Percentiles rank a stretch among this genome's conserved stretches.
phyloP scores from a whole-genome alignment of 2,329 filamentous ascomycete species.

The Penicillium sp. region DNA sequence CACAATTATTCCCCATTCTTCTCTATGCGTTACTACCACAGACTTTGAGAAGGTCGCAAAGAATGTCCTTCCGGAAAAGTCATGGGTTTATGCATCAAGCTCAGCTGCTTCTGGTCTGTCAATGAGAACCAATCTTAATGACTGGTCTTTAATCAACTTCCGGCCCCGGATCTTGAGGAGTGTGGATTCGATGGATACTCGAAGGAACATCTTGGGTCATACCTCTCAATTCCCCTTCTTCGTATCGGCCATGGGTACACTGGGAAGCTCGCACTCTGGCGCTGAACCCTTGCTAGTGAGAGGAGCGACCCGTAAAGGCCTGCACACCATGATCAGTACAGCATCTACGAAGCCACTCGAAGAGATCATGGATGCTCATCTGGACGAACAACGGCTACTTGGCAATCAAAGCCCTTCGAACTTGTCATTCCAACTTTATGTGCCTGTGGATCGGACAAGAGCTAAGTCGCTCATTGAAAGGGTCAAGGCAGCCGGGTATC shows the following conservation, averaged over 20 bases:
- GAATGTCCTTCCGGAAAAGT: conserved; percentile 14
- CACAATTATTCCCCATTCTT: conserved; percentile 4
- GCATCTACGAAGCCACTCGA: conserved; percentile 18
- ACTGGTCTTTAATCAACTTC: conserved; percentile 21
- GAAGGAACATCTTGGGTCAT: conserved; percentile 9
- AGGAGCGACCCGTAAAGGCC: conserved; percentile 14
- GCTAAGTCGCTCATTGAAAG: conserved; percentile 14
- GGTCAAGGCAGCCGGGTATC: conserved; percentile 17
- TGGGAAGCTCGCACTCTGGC: conserved; percentile 15
- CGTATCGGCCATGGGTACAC: conserved; percentile 17
- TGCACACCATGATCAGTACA: conserved; percentile 18
- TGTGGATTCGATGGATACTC: conserved; percentile 15
- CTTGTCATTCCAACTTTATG: conserved; percentile 16
- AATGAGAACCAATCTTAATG: conserved; percentile 14
- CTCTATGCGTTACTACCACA: conserved; percentile 10
- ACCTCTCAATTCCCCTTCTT: conserved; percentile 15
- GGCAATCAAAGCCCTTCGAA: conserved; percentile 14
- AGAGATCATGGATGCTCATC: conserved; percentile 18
- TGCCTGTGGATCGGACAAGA: conserved; percentile 13
- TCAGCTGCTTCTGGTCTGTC: conserved; percentile 17
- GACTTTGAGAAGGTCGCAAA: conserved; percentile 18
- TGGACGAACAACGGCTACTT: conserved; percentile 11
- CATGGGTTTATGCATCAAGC: conserved; percentile 21
- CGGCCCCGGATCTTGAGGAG: conserved; percentile 18
- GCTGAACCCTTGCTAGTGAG: conserved; percentile 16